Evolutionary conservation across 352 stramenopile species (phyloP).

Genomic region (Phytophthora fragariae): DNA sequence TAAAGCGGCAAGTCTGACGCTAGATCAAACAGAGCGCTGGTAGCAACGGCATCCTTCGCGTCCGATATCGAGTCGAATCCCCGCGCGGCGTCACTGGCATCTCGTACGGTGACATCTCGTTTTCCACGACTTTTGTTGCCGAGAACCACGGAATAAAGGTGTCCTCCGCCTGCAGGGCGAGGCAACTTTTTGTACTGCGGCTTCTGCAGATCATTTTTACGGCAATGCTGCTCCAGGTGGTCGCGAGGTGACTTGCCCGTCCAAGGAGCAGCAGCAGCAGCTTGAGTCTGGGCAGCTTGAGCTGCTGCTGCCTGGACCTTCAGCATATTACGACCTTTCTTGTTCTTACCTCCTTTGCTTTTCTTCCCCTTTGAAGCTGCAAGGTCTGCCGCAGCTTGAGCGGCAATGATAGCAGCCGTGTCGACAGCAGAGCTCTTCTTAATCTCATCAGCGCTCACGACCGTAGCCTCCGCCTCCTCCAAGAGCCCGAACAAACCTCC

Average conservation of each 20-base stretch:
- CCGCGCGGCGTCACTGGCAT: constrained; percentile 43
- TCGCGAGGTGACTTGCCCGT: constrained; percentile 89
- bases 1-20: constrained; percentile 88
- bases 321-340: constrained; percentile 40
- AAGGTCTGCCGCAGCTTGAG: constrained; percentile 31
- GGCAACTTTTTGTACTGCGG: constrained; percentile 80
- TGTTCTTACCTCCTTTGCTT: constrained; percentile 45
- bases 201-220: constrained; percentile 83
- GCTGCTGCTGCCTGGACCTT: constrained; percentile 34
- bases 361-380: constrained; percentile 39
- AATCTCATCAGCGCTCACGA: constrained; percentile 48
- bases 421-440: constrained; percentile 49
- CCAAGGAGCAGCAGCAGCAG: constrained; percentile 42
- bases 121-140: constrained; percentile 52
- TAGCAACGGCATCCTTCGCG: constrained; percentile 82
- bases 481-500: constrained; percentile 51
- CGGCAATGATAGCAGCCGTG: constrained; percentile 31
- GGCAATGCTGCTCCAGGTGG: constrained; percentile 90
- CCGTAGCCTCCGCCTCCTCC: constrained; percentile 45
- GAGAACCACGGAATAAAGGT: constrained; percentile 67
- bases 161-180: constrained; percentile 28
- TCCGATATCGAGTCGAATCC: constrained; percentile 74
- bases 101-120: constrained; percentile 47
- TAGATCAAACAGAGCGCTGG: constrained; percentile 89
- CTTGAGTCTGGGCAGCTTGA: constrained; percentile 29